Base-by-base conservation (phyloP, 1,284 basidiomycete species). In the Takashimella tepidaria region DNA sequence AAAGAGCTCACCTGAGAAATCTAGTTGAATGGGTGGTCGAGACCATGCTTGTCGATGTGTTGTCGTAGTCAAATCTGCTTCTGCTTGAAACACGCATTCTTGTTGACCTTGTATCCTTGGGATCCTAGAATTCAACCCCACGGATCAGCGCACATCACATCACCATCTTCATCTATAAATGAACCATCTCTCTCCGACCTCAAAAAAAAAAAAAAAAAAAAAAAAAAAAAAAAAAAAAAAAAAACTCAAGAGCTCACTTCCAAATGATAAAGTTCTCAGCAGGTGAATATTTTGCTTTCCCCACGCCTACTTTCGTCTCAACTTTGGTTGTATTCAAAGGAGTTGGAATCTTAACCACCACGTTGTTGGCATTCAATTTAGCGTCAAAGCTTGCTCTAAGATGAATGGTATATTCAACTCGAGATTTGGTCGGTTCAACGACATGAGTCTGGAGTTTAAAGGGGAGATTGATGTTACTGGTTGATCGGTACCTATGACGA, bases 281-380 rank as follows among this genome's bases (percentile, higher is more conserved):
- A 0, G 95, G 92, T 1, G 88, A 87, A 69, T 98, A 98, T 74
- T 98, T 98, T 5, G 93, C 96, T 78, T 98, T 98, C 3, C 96
- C 96, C 46, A 83, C 83, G 3, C 84, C 83, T 2, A 90, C 89
- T 73, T 97, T 93, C 73, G 89, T 92, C 54, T 93, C 89, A 10
- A 92, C 92, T 23, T 81, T 85, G 0, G 92, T 93, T 6, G 95
- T 90, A 69, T 97, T 98, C 54, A 97, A 74, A 1, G 96, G 95
- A 16, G 93, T 97, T 1, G 96, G 96, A 78, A 99, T 97, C 54
- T 87, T 84, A 41, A 98, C 76, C 1, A 97, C 85, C 41, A 98
- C 86, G 63, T 90, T 91, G 54, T 89, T 96, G 3, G 92, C 95
- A 41, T 87, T 92, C 13, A 99, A 82, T 70, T 98, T 98, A 62